These are phyloP conservation scores for Lojkania enalia DNA, from an alignment of 2,329 filamentous ascomycete species.

Conservation along the genomic window DNA sequence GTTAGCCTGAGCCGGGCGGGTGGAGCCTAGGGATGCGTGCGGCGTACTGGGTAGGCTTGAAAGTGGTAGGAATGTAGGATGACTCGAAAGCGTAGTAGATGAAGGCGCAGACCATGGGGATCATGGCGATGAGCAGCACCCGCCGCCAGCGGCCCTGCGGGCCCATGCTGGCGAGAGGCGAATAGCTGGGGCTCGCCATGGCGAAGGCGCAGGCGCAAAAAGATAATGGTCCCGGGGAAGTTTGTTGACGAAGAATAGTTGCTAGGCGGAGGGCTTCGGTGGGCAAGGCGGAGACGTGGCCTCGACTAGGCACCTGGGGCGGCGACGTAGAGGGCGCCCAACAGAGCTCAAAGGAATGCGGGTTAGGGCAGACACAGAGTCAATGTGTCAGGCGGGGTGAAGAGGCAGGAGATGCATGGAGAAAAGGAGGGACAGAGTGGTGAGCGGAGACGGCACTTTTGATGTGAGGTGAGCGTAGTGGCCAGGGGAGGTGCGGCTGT, in stretches of 20 bases:
- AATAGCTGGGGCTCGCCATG: slow-evolving; percentile 30
- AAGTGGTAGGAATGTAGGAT: slow-evolving; percentile 24
- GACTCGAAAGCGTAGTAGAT: slow-evolving; percentile 35
- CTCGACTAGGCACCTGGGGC: background rate
- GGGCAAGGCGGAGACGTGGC: background rate
- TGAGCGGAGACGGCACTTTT: too few species aligned
- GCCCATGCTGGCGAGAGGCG: slow-evolving; percentile 35
- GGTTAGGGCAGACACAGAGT: too few species aligned
- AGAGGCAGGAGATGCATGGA: too few species aligned
- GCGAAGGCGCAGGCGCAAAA: background rate
- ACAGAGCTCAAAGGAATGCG: too few species aligned
- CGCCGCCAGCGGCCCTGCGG: slow-evolving; percentile 42
- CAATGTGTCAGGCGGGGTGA: too few species aligned
- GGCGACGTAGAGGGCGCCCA: too few species aligned
- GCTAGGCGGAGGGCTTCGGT: background rate
- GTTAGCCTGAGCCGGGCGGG: background rate
- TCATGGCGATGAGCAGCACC: slow-evolving; percentile 33
- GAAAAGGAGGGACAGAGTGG: too few species aligned
- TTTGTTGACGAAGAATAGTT: background rate
- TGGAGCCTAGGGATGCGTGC: background rate
- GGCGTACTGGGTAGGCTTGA: slow-evolving; percentile 29
- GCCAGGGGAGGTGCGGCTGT: too few species aligned
- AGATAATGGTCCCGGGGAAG: background rate
- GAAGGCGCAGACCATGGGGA: slow-evolving; percentile 36
- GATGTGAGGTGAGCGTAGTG: too few species aligned